Percentiles rank a stretch among this genome's conserved stretches.
Evolutionary conservation across 345 rosid genomes (phyloP).

Genomic region (Pelargonium nanum): DNA sequence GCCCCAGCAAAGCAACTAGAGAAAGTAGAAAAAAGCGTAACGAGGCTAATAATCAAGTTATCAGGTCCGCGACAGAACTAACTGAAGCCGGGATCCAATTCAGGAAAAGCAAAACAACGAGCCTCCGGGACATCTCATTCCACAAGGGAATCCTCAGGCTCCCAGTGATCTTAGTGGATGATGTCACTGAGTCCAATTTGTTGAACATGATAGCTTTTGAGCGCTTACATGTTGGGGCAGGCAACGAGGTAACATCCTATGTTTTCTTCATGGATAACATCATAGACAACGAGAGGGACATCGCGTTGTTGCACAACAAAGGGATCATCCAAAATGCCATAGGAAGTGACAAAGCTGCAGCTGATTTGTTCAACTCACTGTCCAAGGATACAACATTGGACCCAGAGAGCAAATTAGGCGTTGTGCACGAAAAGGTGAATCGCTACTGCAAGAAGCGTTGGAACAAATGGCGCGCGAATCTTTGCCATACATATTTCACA

Average conservation of each 20-base stretch:
- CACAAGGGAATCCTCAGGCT: neutral
- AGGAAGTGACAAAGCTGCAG: neutral
- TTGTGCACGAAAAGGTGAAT: slow-evolving; percentile 1
- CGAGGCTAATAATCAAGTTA: neutral
- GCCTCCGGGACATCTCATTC: neutral
- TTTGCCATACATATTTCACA: slow-evolving; percentile 6
- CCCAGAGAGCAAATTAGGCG: neutral
- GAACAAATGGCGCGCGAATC: neutral
- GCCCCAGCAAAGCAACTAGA: neutral
- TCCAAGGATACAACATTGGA: neutral
- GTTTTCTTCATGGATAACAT: neutral
- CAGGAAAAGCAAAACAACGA: neutral
- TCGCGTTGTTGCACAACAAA: neutral
- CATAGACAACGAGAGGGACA: neutral
- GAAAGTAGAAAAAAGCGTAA: neutral
- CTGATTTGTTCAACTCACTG: neutral
- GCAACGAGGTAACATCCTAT: neutral
- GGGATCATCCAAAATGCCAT: neutral
- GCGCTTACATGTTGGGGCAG: neutral
- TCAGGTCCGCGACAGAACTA: neutral
- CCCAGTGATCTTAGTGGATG: neutral
- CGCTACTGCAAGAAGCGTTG: slow-evolving; percentile 4
- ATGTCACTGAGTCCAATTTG: neutral
- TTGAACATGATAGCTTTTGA: neutral
- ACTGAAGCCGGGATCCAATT: neutral